phyloP scores from a whole-genome alignment of 371 early-diverging fungal genomes.

The Rhizopus sp. region DNA sequence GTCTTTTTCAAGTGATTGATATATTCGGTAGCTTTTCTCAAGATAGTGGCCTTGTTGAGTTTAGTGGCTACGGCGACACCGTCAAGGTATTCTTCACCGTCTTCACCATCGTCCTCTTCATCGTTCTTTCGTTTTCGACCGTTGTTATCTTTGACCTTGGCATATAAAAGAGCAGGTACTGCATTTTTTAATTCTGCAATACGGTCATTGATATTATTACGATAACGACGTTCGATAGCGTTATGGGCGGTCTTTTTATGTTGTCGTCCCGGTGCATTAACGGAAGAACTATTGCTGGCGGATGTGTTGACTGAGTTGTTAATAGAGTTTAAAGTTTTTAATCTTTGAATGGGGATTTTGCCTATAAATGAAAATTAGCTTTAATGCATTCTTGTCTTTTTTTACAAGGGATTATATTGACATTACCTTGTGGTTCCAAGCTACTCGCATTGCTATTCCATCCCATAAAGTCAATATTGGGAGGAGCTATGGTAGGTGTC shows the following conservation, averaged over 20 bases:
- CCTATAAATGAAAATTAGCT: constrained; percentile 13
- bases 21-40: constrained; percentile 88
- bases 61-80: constrained; percentile 75
- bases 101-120: constrained; percentile 59
- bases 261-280: constrained; percentile 25
- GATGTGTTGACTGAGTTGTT: constrained; percentile 18
- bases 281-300: not conserved
- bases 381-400: constrained; percentile 9
- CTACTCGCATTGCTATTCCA: not conserved
- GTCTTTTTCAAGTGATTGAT: constrained; percentile 73
- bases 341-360: constrained; percentile 45
- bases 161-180: constrained; percentile 80
- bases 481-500: constrained; percentile 2
- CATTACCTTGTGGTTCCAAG: no score
- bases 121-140: constrained; percentile 37
- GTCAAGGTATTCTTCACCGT: constrained; percentile 66
- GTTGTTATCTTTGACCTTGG: constrained; percentile 51
- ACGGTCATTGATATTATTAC: constrained; percentile 93
- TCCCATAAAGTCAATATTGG: constrained; percentile 17
- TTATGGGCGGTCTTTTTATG: constrained; percentile 92
- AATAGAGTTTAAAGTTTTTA: constrained; percentile 28
- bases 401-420: constrained; percentile 11
- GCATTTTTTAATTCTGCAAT: constrained; percentile 83
- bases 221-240: constrained; percentile 89
- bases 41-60: constrained; percentile 88